A percentile compares a stretch with the other conserved stretches of the same genome.
phyloP scores from a whole-genome alignment of 441 rosid genomes.

The Populus tomentosa region DNA sequence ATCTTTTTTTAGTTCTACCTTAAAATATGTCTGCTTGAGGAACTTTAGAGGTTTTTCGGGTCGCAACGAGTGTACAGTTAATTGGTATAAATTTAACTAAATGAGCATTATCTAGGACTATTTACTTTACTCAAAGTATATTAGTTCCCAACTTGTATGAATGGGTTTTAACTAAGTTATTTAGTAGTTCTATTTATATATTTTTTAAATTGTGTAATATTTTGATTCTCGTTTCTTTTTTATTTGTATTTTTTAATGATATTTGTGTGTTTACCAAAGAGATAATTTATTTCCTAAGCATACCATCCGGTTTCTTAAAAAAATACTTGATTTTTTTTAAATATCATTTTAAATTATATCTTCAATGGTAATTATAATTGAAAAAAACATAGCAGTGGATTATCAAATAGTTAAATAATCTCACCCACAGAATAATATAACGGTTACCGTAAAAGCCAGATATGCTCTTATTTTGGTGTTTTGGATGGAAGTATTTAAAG shows the following conservation, averaged over 20 bases:
- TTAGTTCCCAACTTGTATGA: neutral
- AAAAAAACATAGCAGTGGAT: neutral
- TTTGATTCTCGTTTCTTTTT: too few relatives aligned
- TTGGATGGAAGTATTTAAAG: too few relatives aligned
- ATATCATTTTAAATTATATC: neutral
- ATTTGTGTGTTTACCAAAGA: too few relatives aligned
- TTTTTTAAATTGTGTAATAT: too few relatives aligned
- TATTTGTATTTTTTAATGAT: neutral
- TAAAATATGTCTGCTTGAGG: neutral
- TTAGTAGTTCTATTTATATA: neutral
- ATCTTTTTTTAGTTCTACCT: neutral
- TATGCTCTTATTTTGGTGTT: too few relatives aligned
- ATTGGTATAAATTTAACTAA: neutral
- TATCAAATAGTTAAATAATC: neutral
- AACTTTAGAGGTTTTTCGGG: neutral
- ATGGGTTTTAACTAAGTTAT: neutral
- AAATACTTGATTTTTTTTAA: too few relatives aligned
- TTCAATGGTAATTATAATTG: neutral
- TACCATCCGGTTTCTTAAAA: too few relatives aligned
- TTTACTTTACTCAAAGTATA: too few relatives aligned
- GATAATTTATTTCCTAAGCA: too few relatives aligned
- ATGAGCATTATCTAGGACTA: neutral
- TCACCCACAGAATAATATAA: too few relatives aligned
- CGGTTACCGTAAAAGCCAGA: too few relatives aligned
- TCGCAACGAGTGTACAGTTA: conserved; percentile 24